Conservation (phyloP, 768 basidiomycete species). For the Suillus subluteus region DNA sequence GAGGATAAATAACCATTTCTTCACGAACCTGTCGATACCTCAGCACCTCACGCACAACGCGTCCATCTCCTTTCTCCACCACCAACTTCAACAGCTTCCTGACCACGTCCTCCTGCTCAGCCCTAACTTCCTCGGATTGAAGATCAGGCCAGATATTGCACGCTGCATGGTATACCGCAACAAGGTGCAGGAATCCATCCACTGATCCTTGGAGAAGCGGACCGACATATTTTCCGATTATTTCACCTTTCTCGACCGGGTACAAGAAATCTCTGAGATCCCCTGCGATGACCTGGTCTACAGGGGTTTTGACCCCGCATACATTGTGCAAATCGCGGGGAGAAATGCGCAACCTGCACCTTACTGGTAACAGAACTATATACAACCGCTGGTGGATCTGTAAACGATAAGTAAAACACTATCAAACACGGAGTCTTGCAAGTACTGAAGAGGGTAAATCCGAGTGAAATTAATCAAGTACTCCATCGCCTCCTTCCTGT, state of each 20-base stretch:
- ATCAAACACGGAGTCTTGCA: too few species aligned
- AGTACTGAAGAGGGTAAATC: too few species aligned
- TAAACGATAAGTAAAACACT: too few species aligned
- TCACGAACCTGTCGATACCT: constrained; percentile 54
- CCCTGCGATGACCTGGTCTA: constrained; percentile 54
- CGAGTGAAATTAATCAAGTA: too few species aligned
- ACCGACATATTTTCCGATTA: constrained; percentile 66
- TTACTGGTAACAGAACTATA: too few species aligned
- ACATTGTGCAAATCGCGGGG: too few species aligned
- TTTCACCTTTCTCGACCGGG: constrained; percentile 64
- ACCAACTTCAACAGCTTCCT: constrained; percentile 54
- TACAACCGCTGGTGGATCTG: too few species aligned
- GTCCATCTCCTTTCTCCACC: constrained; percentile 49
- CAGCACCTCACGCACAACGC: constrained; percentile 56
- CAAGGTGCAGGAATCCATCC: constrained; percentile 61
- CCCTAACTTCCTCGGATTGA: constrained; percentile 21
- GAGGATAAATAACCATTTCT: constrained; percentile 47
- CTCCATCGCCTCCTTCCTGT: too few species aligned
- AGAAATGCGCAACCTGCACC: too few species aligned
- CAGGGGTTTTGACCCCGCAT: too few species aligned
- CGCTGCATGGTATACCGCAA: constrained; percentile 82
- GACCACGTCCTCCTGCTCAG: constrained; percentile 24
- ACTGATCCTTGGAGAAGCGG: constrained; percentile 49
- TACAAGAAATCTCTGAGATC: constrained; percentile 67
- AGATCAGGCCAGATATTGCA: constrained; percentile 75